Base-by-base conservation (phyloP, 768 basidiomycete genomes). In the Trametes elegans region DNA sequence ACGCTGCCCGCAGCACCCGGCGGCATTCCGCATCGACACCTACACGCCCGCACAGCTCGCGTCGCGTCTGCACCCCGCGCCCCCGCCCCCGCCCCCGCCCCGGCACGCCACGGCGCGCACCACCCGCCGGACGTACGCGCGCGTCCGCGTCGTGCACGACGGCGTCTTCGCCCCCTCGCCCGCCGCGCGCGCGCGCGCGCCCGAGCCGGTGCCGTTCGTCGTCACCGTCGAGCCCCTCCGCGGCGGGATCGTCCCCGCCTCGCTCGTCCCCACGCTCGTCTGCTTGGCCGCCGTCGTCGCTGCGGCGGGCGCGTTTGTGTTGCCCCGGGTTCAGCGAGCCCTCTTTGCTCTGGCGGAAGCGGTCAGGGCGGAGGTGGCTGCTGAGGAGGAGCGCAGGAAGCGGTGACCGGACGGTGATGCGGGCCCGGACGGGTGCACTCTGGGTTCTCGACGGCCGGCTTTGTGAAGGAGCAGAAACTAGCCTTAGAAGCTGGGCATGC, bases 201-300 rank as follows among this genome's bases (percentile, higher is more conserved):
- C 39, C 10, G 46, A 63, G 13, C 71, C 65, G 0, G 76, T 87
- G 5, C 74, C 84, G 3, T 74, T 88, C 59, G 66, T 75, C 51
- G 60, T 88, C 14, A 67, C 73, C 18, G 64, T 88, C 39, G 87
- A 89, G 61, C 87, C 83, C 24, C 67, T 83, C 1, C 74, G 79
- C 50, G 62, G 82, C n/a, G 83, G 82, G 14, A 67, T 84, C 21
- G 65, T 89, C 26, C 87, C 87, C 8, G 73, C 74, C 16, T 78
- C 83, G 0, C 65, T 85, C n/a, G 18, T 71, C 0, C 73, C 74
- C 18, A 70, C 70, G 10, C 23, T 71, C 7, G 51, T 46, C 24
- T 59, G 70, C 35, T 64, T 76, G 38, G 24, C 71, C 10, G 62
- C 50, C 19, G 31, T 77, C 28, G 53, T 69, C 39, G 31, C 60